Base-by-base conservation (phyloP, 2,329 filamentous ascomycete genomes). In the Penicillium freii region DNA sequence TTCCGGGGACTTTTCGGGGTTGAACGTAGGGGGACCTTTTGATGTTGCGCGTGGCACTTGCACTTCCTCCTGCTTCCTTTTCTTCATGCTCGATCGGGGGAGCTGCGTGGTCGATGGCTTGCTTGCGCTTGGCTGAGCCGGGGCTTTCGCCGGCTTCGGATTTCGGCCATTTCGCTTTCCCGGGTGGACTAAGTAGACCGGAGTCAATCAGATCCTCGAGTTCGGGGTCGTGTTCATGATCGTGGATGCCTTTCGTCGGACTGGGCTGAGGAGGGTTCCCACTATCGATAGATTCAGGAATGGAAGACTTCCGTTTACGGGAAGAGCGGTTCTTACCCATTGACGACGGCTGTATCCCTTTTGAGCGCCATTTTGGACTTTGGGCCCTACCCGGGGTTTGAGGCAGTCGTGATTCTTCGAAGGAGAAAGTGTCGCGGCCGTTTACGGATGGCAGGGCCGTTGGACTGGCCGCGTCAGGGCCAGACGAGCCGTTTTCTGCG, bases 271-370 rank as follows among this genome's bases (percentile, higher is more conserved):
- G 17, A 66, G 59, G 50, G 29, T 50, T 51, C 64, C 65, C 59
- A 62, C 65, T 67, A 67, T 54, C 59, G 61, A 65, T 19, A 19
- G 64, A 58, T 64, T 71, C 67, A 60, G 69, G 69, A 59, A 68
- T 64, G 21, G 69, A 66, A 23, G 72, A 69, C 60, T 73, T 75
- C 56, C 73, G 66, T 61, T 74, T 75, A 33, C 65, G 72, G 42
- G 70, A 73, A 19, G 67, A 61, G 58, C 67, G 72, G 59, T 73
- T 68, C 52, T 67, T 65, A 55, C 65, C 56, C 58, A 68, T 58
- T 50, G 64, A 62, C 45, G 64, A 61, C 46, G 56, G 54, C 51
- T 58, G 58, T 25, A 51, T 36, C 54, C 62, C 58, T 56, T 57
- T 62, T 8, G 51, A 56, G 40, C 56, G 58, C 47, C 56, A 46